A percentile compares a stretch with the other conserved stretches of the same genome.
Evolutionary conservation across 768 basidiomycete species (phyloP).

Genomic region (Psilocybe sp.): DNA sequence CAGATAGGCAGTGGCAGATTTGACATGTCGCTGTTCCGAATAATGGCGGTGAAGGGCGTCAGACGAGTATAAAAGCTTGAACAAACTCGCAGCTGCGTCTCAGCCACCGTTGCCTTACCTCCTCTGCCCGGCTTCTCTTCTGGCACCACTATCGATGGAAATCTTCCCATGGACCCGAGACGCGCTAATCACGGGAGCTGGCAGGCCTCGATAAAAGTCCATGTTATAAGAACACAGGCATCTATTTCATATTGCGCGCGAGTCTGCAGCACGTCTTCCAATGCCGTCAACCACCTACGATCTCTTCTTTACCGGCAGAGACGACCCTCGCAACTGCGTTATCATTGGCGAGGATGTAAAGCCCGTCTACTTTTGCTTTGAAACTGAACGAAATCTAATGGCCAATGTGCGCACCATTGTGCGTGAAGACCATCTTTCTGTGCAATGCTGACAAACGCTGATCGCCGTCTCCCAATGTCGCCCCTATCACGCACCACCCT

Average conservation of each 20-base stretch:
- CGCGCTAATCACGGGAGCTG: constrained; percentile 49
- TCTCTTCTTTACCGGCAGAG: constrained; percentile 68
- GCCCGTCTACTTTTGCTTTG: constrained; percentile 64
- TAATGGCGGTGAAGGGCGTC: constrained; percentile 9
- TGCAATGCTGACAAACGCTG: constrained; percentile 11
- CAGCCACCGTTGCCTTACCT: constrained; percentile 10
- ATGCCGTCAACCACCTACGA: constrained; percentile 46
- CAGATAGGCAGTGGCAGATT: constrained; percentile 36
- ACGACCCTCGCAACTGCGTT: constrained; percentile 65
- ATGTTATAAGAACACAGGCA: constrained; percentile 41
- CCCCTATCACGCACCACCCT: constrained; percentile 3
- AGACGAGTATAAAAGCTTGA: constrained; percentile 12
- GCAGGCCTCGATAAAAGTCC: constrained; percentile 35
- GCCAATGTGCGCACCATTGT: constrained; percentile 50
- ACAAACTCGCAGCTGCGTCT: neutral
- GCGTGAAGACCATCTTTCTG: constrained; percentile 19
- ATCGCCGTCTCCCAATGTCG: neutral
- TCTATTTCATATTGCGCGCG: constrained; percentile 29
- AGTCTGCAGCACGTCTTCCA: constrained; percentile 30
- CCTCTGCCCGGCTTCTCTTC: constrained; percentile 33
- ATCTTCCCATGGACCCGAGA: constrained; percentile 48
- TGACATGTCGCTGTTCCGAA: constrained; percentile 32
- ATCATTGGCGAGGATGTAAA: constrained; percentile 64
- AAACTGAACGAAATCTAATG: constrained; percentile 47
- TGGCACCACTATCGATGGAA: constrained; percentile 48